Evolutionary conservation across 371 early-diverging fungal genomes (phyloP), one percentile per base, ranked within the genome.

Genomic region (Rhizopus sp.): DNA sequence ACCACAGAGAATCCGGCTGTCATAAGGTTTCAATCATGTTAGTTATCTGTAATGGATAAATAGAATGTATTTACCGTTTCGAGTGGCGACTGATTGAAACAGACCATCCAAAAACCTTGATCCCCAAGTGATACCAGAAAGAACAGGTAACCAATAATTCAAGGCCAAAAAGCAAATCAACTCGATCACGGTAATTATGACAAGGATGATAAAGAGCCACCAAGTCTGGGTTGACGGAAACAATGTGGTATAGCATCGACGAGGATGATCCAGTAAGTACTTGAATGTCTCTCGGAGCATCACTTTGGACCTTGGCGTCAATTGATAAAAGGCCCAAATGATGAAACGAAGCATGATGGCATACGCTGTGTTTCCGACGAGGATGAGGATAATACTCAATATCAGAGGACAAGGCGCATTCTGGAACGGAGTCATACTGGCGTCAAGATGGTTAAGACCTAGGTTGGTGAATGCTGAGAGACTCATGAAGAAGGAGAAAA

Each of bases 31-130:
- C 17, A 32, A 50, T 34, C 37, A 34, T n/a, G 16, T 12, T 0
- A 29, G 13, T 51, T 29, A 17, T 46, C 16, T 23, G 35, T 13
- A 15, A 38, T 16, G 35, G 17, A 52, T 17, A 39, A 48, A 50
- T 7, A 10, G 38, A 4, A 23, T 23, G 23, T 5, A 37, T 44
- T 61, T 68, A 76, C 77, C 77, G 53, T 73, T 79, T 46, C 80
- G 56, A 13, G 77, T 79, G 13, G 80, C 69, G 0, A 79, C 64
- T 4, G 80, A 73, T 53, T 79, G 80, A 60, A 79, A 79, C 6
- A 79, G 32, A 16, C 76, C 80, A 51, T 76, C 80, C 15, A 79
- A 37, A 13, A 79, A 53, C 16, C 80, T 66, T 7, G 76, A 76
- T 0, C 67, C 75, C 77, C 80, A 73, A 9, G 69, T 56, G 3